Evolutionary conservation across 495 filamentous ascomycete species (phyloP).

Genomic region (Aspergillus baeticus): DNA sequence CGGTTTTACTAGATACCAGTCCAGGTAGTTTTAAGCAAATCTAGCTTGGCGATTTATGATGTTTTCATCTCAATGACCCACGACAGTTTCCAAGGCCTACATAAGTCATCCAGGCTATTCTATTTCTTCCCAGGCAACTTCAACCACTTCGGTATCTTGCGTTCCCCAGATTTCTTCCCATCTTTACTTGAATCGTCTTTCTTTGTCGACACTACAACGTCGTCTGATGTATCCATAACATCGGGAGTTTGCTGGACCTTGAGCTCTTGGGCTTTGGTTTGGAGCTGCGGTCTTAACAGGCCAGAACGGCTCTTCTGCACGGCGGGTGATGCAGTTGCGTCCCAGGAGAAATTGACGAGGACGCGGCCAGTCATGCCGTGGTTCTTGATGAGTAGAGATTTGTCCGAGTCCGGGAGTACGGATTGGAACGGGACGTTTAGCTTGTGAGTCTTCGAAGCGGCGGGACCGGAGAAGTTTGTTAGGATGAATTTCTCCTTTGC

Average conservation of each 20-base stretch:
- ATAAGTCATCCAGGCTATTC: not conserved
- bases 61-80: not conserved
- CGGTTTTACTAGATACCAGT: too few species aligned
- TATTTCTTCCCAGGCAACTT: slow-evolving; percentile 63
- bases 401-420: slow-evolving; percentile 44
- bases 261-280: slow-evolving; percentile 64
- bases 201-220: slow-evolving; percentile 24
- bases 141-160: slow-evolving; percentile 65
- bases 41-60: too few species aligned
- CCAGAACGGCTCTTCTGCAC: slow-evolving; percentile 31
- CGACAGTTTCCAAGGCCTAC: not conserved
- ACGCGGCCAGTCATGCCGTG: slow-evolving; percentile 67
- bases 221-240: slow-evolving; percentile 42
- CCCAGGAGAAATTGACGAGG: slow-evolving; percentile 78
- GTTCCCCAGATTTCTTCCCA: slow-evolving; percentile 46
- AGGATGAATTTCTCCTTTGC: slow-evolving; percentile 49
- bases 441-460: slow-evolving; percentile 13
- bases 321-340: slow-evolving; percentile 52
- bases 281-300: slow-evolving; percentile 65
- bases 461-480: slow-evolving; percentile 30
- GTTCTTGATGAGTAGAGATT: slow-evolving; percentile 65
- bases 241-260: slow-evolving; percentile 50
- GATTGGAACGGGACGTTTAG: slow-evolving; percentile 20
- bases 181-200: slow-evolving; percentile 30
- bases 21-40: not conserved